Conservation (phyloP, 805 yeast genomes). For the Candida suzukii region DNA sequence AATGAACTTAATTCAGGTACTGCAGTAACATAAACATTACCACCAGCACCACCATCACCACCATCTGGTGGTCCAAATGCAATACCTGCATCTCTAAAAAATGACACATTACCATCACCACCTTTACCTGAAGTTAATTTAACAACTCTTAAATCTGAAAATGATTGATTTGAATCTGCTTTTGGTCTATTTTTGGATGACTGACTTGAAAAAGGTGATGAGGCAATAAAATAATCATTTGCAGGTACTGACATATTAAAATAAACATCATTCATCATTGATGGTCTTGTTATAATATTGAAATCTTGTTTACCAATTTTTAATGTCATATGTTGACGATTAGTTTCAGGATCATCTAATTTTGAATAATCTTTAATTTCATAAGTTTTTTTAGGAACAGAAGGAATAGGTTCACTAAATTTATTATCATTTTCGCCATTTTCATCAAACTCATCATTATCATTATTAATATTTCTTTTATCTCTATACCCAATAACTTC, state of each 20-base stretch:
- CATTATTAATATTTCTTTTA: background rate
- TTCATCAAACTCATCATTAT: background rate
- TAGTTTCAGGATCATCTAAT: slow-evolving; percentile 13
- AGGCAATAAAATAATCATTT: slow-evolving; percentile 23
- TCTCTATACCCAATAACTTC: background rate
- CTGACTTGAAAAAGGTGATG: slow-evolving; percentile 33
- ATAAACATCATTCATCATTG: slow-evolving; percentile 9
- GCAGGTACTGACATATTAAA: slow-evolving; percentile 23
- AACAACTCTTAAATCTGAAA: slow-evolving; percentile 62
- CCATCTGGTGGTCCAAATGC: slow-evolving; percentile 95
- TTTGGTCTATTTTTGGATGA: slow-evolving; percentile 33
- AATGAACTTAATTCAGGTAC: slow-evolving; percentile 64
- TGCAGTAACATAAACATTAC: slow-evolving; percentile 78
- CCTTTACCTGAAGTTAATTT: slow-evolving; percentile 74
- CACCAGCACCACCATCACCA: slow-evolving; percentile 98
- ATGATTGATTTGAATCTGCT: slow-evolving; percentile 33
- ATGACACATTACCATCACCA: slow-evolving; percentile 83
- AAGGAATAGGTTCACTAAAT: background rate
- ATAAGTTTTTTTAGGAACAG: slow-evolving; percentile 9
- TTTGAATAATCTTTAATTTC: slow-evolving; percentile 11
- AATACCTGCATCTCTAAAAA: slow-evolving; percentile 77
- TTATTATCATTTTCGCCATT: background rate
- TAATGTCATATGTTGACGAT: slow-evolving; percentile 7
- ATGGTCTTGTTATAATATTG: slow-evolving; percentile 7
- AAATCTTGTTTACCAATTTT: slow-evolving; percentile 5